Evolutionary conservation across 352 stramenopile genomes (phyloP).

Genomic region (Sclerospora graminicola): DNA sequence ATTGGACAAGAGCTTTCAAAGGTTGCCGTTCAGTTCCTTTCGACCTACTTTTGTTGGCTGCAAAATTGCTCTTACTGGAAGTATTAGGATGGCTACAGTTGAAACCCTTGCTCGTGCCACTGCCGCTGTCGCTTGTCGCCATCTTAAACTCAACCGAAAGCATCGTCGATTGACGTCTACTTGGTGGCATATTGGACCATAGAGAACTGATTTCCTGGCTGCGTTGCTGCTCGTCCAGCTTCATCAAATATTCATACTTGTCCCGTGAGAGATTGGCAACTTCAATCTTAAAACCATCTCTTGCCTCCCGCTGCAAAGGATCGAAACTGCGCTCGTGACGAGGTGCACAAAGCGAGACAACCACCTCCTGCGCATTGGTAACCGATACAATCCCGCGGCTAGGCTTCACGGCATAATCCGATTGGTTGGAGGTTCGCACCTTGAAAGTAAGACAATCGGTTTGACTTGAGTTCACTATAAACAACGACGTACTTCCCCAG

Average conservation of each 20-base stretch:
- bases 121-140: constrained; percentile 9
- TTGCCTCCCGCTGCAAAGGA: constrained; percentile 33
- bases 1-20: constrained; percentile 10
- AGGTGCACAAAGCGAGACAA: constrained; percentile 42
- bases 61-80: constrained; percentile 7
- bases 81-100: constrained; percentile 4
- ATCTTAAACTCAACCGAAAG: constrained; percentile 28
- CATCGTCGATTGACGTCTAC: constrained; percentile 24
- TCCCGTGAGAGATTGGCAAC: constrained; percentile 35
- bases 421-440: constrained; percentile 72
- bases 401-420: constrained; percentile 68
- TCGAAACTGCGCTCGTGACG: constrained; percentile 26
- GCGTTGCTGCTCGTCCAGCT: constrained; percentile 26
- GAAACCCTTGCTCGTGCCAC: constrained; percentile 6
- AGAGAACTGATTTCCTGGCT: constrained; percentile 27
- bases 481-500: constrained; percentile 35
- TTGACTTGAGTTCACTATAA: constrained; percentile 49
- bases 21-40: constrained; percentile 6
- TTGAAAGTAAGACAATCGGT: constrained; percentile 54
- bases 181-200: constrained; percentile 28
- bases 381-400: constrained; percentile 44
- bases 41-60: not conserved
- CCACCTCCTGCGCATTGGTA: constrained; percentile 47
- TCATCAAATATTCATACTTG: constrained; percentile 29
- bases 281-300: constrained; percentile 67